Evolutionary conservation across 106 monocot genomes (phyloP).

Genomic region (Hemerocallis citrina): DNA sequence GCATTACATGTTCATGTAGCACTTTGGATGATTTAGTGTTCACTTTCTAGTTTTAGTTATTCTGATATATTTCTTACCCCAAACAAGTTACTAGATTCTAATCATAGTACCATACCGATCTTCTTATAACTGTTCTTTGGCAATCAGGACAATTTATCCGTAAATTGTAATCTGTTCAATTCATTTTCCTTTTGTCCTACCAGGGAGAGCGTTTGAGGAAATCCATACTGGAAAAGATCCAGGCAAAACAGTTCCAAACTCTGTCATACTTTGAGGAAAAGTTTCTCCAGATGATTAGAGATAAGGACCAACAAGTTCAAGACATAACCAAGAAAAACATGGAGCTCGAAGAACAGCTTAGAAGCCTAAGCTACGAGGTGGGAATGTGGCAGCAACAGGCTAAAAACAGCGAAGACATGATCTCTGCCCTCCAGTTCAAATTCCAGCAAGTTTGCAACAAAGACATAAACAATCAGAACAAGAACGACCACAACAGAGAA

Average conservation of each 20-base stretch:
- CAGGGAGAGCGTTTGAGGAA: slow-evolving; percentile 69
- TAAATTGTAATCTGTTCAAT: no score
- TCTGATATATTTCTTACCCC: no score
- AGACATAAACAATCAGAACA: slow-evolving; percentile 47
- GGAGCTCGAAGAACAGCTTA: slow-evolving; percentile 78
- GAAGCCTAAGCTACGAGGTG: slow-evolving; percentile 42
- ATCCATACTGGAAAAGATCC: slow-evolving; percentile 61
- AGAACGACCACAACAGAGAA: slow-evolving; percentile 54
- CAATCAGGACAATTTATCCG: no score
- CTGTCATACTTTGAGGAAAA: slow-evolving; percentile 52
- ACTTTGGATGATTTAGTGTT: no score
- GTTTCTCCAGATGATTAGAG: slow-evolving; percentile 42
- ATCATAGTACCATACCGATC: no score
- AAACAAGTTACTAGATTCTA: no score
- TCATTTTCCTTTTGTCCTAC: neutral
- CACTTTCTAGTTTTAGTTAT: no score
- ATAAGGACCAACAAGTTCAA: slow-evolving; percentile 61
- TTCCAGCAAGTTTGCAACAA: slow-evolving; percentile 61
- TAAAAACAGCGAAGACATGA: slow-evolving; percentile 66
- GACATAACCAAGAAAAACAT: slow-evolving; percentile 55
- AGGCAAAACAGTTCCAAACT: slow-evolving; percentile 56
- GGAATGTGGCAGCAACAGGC: slow-evolving; percentile 71
- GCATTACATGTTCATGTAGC: no score
- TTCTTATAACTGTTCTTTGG: no score
- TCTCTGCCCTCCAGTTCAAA: slow-evolving; percentile 50